phyloP scores from a whole-genome alignment of 495 filamentous ascomycete species.

The Aspergillus wentii region DNA sequence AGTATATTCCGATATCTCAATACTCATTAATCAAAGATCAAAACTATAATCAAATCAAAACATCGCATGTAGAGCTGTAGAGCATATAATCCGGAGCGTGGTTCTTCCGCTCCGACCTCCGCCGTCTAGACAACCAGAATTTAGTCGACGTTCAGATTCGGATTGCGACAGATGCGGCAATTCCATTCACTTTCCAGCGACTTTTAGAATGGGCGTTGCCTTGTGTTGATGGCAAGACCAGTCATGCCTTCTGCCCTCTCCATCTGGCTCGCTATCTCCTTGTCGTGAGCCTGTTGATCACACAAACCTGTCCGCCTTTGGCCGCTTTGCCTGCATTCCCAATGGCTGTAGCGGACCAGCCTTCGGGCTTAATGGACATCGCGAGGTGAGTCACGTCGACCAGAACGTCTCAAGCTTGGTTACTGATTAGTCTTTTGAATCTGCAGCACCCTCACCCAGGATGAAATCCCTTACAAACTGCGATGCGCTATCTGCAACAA shows the following conservation, averaged over 20 bases:
- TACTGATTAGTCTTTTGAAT: background rate
- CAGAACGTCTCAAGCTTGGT: too few relatives aligned
- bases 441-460: constrained; percentile 66
- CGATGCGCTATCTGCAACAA: constrained; percentile 90
- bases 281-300: constrained; percentile 6
- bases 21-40: too few relatives aligned
- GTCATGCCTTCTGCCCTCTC: constrained; percentile 14
- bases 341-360: constrained; percentile 39
- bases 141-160: constrained; percentile 7
- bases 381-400: constrained; percentile 40
- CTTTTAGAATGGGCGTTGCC: constrained; percentile 3
- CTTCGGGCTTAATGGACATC: constrained; percentile 43
- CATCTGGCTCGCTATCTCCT: constrained; percentile 3
- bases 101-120: constrained; percentile 20
- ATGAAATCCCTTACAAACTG: constrained; percentile 90
- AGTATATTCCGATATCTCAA: too few relatives aligned
- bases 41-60: too few relatives aligned
- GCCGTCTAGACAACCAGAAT: constrained; percentile 6
- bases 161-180: too few relatives aligned
- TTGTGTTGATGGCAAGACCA: constrained; percentile 11
- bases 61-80: background rate
- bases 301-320: background rate
- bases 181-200: constrained; percentile 3
- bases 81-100: too few relatives aligned
- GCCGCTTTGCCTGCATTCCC: too few relatives aligned